Evolutionary conservation across 148 eudicot genomes (phyloP).

Genomic region (Camellia lanceoleosa): DNA sequence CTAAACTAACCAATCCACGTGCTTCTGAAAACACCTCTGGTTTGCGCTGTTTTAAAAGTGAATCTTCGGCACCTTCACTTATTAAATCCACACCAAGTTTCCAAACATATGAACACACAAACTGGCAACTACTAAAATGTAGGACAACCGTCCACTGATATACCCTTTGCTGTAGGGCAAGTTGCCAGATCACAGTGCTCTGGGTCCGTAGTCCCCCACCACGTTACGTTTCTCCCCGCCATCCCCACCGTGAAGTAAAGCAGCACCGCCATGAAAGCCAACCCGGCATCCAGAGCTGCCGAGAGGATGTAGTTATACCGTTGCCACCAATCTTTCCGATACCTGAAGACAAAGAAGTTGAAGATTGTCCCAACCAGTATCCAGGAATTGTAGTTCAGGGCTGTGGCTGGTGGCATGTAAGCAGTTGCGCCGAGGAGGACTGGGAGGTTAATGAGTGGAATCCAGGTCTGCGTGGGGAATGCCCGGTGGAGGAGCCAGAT

Average conservation of each 20-base stretch:
- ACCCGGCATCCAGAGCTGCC: slow-evolving; percentile 51
- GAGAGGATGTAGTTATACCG: slow-evolving; percentile 48
- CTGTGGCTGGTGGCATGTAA: slow-evolving; percentile 39
- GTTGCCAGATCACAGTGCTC: slow-evolving; percentile 45
- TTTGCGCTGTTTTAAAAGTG: too few relatives aligned
- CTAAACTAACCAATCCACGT: not conserved
- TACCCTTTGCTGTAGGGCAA: slow-evolving; percentile 48
- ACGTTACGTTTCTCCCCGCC: slow-evolving; percentile 21
- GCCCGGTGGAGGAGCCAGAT: slow-evolving; percentile 32
- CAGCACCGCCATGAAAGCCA: slow-evolving; percentile 49
- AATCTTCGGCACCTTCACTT: too few relatives aligned
- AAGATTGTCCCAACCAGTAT: slow-evolving; percentile 36
- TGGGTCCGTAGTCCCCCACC: slow-evolving; percentile 41
- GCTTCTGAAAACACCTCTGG: not conserved
- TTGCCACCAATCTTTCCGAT: slow-evolving; percentile 49
- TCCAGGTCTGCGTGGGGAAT: slow-evolving; percentile 35
- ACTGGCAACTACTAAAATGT: slow-evolving; percentile 9
- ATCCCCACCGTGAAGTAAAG: slow-evolving; percentile 32
- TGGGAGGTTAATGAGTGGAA: slow-evolving; percentile 40
- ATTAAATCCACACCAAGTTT: too few relatives aligned
- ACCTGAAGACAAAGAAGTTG: slow-evolving; percentile 30
- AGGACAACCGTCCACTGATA: slow-evolving; percentile 33
- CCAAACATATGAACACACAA: too few relatives aligned
- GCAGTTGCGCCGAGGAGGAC: slow-evolving; percentile 44
- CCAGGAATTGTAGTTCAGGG: slow-evolving; percentile 45